Evolutionary conservation across 2,329 filamentous ascomycete species (phyloP), one percentile per base, ranked within the genome.

Genomic region (Plenodomus lindquistii): DNA sequence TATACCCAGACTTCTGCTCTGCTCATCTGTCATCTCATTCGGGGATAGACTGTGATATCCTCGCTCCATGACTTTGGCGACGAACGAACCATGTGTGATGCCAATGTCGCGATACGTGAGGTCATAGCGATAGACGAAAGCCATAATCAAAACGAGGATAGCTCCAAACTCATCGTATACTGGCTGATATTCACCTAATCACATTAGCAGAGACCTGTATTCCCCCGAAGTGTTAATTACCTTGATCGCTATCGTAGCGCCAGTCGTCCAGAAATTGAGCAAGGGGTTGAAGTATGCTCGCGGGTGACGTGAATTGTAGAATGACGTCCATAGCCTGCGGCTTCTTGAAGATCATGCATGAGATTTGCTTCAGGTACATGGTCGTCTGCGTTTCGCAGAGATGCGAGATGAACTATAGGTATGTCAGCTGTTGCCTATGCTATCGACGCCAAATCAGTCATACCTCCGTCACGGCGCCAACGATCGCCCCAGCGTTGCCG

Each of bases 401-500:
- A 55, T 84, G 83, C 18, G 82, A 79, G 62, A 91, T 81, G 24
- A 89, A 80, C 85, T 88, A 37, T 8, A 31, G 1, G 13, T 4
- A n/a, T 6, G 20, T 63, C 21, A 66, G 50, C 21, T 34, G 16
- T 10, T 17, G 7, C 13, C 17, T 29, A 19, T 21, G 11, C 16
- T n/a, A n/a, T 13, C 11, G 16, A 13, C 5, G 11, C 9, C 11
- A 19, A 17, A n/a, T 17, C 20, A 27, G 24, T 41, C 36, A 31
- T 59, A 77, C 73, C 48, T 79, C 74, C 20, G 74, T 72, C 9
- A 80, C 55, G 21, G 91, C 92, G 51, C 87, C 85, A 42, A 88
- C 88, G 16, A 95, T 89, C 2, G 91, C 90, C 2, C 89, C 91
- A 2, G 90, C 90, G 69, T 97, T 97, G 1, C 93, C 93, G 63